phyloP scores from a whole-genome alignment of 495 filamentous ascomycete genomes.

The Trypethelium eluteriae region DNA sequence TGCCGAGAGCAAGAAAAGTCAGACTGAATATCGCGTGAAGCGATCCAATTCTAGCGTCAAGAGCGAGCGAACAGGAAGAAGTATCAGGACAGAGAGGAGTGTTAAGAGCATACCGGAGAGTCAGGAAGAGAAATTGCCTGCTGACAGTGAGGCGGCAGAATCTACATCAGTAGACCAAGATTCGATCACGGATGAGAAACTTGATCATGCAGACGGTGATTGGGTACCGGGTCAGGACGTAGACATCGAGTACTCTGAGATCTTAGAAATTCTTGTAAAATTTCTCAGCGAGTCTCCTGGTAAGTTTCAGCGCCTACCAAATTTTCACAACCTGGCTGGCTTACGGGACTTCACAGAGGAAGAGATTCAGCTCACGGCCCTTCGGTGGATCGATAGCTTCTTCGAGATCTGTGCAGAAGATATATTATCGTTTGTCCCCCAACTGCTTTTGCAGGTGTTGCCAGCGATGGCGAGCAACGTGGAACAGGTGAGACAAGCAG shows the following conservation, averaged over 20 bases:
- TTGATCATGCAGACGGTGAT: slow-evolving; percentile 64
- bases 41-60: slow-evolving; percentile 54
- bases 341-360: slow-evolving; percentile 50
- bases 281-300: slow-evolving; percentile 75
- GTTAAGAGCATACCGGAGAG: slow-evolving; percentile 19
- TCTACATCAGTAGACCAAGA: slow-evolving; percentile 38
- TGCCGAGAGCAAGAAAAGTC: slow-evolving; percentile 68
- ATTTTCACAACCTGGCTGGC: neutral
- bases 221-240: slow-evolving; percentile 98
- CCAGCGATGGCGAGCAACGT: slow-evolving; percentile 90
- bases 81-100: slow-evolving; percentile 8
- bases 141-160: slow-evolving; percentile 19
- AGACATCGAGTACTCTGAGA: slow-evolving; percentile 83
- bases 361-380: slow-evolving; percentile 78
- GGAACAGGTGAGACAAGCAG: slow-evolving; percentile 79
- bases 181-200: slow-evolving; percentile 48
- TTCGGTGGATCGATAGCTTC: slow-evolving; percentile 93
- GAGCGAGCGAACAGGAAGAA: slow-evolving; percentile 28
- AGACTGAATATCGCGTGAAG: slow-evolving; percentile 59
- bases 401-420: slow-evolving; percentile 97
- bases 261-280: slow-evolving; percentile 83
- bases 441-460: slow-evolving; percentile 81
- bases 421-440: slow-evolving; percentile 89
- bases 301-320: slow-evolving; percentile 33
- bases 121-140: slow-evolving; percentile 10